Conservation (phyloP, 441 rosid genomes). For the Biscutella laevigata region DNA sequence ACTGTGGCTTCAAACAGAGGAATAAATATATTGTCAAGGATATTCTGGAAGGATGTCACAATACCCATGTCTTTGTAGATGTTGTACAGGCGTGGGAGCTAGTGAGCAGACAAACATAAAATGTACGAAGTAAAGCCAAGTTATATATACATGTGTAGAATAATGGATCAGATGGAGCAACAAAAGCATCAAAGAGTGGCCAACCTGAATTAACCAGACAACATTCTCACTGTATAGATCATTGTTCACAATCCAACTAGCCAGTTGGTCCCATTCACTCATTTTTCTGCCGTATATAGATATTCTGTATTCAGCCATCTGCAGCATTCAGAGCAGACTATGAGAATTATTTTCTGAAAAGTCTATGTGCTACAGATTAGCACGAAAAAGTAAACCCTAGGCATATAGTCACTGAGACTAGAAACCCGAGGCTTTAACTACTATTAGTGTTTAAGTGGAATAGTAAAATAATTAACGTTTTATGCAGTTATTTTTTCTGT, state of each 20-base stretch:
- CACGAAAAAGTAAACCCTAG: background rate
- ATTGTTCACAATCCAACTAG: conserved; percentile 99
- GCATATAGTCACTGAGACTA: background rate
- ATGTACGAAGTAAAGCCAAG: background rate
- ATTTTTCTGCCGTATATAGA: conserved; percentile 97
- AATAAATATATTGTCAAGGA: conserved; percentile 89
- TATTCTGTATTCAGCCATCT: conserved; percentile 99
- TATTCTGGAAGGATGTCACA: conserved; percentile 95
- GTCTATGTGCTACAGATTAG: background rate
- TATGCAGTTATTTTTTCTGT: background rate
- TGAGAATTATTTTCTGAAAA: background rate
- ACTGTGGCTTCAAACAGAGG: conserved; percentile 94
- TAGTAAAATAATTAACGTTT: background rate
- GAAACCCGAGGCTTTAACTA: background rate
- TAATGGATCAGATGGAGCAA: background rate
- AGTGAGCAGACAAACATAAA: conserved; percentile 23
- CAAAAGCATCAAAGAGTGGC: conserved; percentile 7
- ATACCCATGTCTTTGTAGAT: conserved; percentile 98
- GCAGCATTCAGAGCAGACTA: conserved; percentile 25
- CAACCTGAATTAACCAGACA: conserved; percentile 98
- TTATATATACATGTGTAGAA: background rate
- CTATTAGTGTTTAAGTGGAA: background rate
- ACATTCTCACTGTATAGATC: conserved; percentile 92
- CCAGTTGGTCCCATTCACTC: conserved; percentile 98
- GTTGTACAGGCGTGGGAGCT: conserved; percentile 96